These are phyloP conservation scores for Rhizopogon vesiculosus DNA, from an alignment of 768 basidiomycete species.

Conservation along the genomic window DNA sequence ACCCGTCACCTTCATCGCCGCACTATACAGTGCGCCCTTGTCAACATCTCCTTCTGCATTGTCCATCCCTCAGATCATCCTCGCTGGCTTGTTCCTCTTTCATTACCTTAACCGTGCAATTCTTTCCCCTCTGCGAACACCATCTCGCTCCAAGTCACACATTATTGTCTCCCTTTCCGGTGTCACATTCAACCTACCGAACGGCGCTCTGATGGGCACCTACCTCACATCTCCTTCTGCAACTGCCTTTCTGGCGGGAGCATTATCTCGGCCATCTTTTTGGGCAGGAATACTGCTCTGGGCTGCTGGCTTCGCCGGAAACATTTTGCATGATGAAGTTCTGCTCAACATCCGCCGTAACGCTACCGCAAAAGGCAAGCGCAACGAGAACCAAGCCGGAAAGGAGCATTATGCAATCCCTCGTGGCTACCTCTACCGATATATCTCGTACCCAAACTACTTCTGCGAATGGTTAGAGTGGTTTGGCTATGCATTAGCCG, in stretches of 20 bases:
- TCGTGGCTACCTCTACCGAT: conserved; percentile 67
- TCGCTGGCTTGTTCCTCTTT: conserved; percentile 54
- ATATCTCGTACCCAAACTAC: conserved; percentile 91
- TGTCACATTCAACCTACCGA: conserved; percentile 64
- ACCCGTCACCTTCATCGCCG: conserved; percentile 48
- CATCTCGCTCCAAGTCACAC: conserved; percentile 74
- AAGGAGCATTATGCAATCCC: conserved; percentile 75
- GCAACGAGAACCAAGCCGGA: conserved; percentile 15
- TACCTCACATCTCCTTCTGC: conserved; percentile 62
- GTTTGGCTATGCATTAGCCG: conserved; percentile 80
- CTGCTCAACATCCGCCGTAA: conserved; percentile 77
- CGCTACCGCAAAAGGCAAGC: conserved; percentile 35
- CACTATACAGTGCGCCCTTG: conserved; percentile 46
- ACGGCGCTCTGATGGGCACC: conserved; percentile 56
- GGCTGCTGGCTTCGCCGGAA: conserved; percentile 68
- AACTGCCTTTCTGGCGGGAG: conserved; percentile 34
- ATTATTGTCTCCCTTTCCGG: conserved; percentile 54
- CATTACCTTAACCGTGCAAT: conserved; percentile 88
- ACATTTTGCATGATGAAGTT: conserved; percentile 88
- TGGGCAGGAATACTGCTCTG: conserved; percentile 64
- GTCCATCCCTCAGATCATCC: conserved; percentile 40
- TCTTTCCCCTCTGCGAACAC: conserved; percentile 75
- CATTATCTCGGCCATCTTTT: conserved; percentile 40
- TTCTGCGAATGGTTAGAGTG: conserved; percentile 95
- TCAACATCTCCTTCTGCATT: conserved; percentile 29